A percentile compares a stretch with the other conserved stretches of the same genome.
phyloP scores from a whole-genome alignment of 805 yeast genomes.

The Saccharomycopsis olivae region DNA sequence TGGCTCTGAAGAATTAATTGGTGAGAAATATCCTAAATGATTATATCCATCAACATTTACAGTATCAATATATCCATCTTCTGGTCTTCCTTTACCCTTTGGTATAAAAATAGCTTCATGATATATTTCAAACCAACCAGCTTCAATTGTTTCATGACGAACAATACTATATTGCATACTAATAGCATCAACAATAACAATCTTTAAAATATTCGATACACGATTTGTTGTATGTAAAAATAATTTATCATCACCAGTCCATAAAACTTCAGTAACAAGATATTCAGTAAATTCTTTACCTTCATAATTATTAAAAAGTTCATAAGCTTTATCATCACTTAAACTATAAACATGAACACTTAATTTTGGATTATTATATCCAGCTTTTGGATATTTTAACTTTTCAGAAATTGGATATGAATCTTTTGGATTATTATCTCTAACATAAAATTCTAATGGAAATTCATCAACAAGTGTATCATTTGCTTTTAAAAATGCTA shows the following conservation, averaged over 20 bases:
- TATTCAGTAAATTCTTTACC: constrained; percentile 28
- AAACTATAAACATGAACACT: constrained; percentile 35
- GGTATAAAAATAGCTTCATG: constrained; percentile 55
- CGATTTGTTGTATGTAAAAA: constrained; percentile 54
- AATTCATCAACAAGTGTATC: constrained; percentile 49
- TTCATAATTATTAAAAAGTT: constrained; percentile 33
- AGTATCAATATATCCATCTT: constrained; percentile 77
- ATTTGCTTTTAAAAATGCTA: constrained; percentile 46
- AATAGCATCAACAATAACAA: constrained; percentile 41
- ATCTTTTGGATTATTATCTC: constrained; percentile 24
- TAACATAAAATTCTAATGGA: constrained; percentile 33
- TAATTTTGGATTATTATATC: constrained; percentile 47
- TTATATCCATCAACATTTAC: constrained; percentile 48
- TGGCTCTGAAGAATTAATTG: constrained; percentile 49
- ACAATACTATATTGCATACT: constrained; percentile 28
- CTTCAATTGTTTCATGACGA: constrained; percentile 34
- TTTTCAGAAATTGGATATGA: constrained; percentile 37
- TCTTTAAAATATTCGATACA: constrained; percentile 53
- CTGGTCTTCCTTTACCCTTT: constrained; percentile 33
- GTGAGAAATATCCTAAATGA: constrained; percentile 80
- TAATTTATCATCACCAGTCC: constrained; percentile 50
- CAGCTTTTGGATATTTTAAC: constrained; percentile 68
- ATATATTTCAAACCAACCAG: constrained; percentile 70
- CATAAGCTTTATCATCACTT: constrained; percentile 24
- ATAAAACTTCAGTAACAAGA: constrained; percentile 55